Percentiles rank a stretch among this genome's conserved stretches.
Conservation (phyloP, 306 rosid genomes). For the Rosa persica region DNA sequence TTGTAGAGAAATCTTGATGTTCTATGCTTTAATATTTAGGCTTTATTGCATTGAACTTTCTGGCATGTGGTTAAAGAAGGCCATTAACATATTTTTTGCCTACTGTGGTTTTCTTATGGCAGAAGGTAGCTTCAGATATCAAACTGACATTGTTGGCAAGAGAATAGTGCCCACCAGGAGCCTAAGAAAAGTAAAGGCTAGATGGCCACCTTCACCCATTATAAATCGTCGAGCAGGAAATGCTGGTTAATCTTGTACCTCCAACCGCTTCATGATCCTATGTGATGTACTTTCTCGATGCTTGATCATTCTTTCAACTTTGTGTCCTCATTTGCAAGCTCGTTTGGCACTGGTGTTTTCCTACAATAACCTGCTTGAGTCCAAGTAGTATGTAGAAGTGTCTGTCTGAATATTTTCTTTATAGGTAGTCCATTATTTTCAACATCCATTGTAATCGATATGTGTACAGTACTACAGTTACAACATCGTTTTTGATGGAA, state of each 20-base stretch:
- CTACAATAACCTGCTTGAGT: background rate
- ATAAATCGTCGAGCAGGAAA: background rate
- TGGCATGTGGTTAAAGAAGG: background rate
- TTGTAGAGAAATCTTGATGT: no score
- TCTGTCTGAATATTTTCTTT: background rate
- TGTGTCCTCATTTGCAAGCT: background rate
- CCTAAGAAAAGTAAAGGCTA: background rate
- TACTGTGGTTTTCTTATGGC: background rate
- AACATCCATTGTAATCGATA: background rate
- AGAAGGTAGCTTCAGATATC: slow-evolving; percentile 1
- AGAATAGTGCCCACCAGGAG: slow-evolving; percentile 1
- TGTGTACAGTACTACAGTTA: background rate
- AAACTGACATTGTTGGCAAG: background rate
- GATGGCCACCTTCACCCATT: background rate
- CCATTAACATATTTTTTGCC: background rate
- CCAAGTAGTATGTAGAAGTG: background rate
- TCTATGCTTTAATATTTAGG: background rate
- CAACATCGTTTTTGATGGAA: background rate
- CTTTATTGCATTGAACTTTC: background rate
- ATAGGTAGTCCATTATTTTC: background rate
- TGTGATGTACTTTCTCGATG: background rate
- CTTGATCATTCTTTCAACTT: background rate
- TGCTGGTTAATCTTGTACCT: background rate
- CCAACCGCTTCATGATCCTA: background rate
- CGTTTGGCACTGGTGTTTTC: background rate